Conservation (phyloP, 1,284 basidiomycete genomes). For the Rhizoctonia solani region DNA sequence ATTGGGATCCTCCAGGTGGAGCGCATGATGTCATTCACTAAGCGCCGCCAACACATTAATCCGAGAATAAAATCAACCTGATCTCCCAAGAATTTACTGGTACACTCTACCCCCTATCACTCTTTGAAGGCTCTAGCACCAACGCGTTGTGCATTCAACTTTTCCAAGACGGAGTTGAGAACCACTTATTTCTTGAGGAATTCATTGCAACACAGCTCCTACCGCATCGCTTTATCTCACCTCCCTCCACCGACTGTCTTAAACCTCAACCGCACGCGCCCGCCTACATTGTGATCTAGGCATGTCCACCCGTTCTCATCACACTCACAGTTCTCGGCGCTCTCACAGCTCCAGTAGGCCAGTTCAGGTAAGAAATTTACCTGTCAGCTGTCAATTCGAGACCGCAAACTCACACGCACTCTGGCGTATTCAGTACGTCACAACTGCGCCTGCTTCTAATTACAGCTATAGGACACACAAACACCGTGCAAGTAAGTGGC, state of each 20-base stretch:
- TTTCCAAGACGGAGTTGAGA: too few relatives aligned
- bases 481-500: conserved; percentile 20
- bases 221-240: conserved; percentile 5
- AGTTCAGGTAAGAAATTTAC: conserved; percentile 7
- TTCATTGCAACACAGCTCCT: neutral
- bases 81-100: too few relatives aligned
- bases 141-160: too few relatives aligned
- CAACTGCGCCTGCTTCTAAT: conserved; percentile 19
- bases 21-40: neutral
- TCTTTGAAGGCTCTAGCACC: too few relatives aligned
- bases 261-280: neutral
- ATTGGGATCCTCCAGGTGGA: neutral
- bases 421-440: conserved; percentile 19
- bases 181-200: neutral
- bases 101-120: too few relatives aligned
- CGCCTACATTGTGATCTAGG: neutral
- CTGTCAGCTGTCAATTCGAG: neutral
- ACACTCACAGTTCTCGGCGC: conserved; percentile 21
- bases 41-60: neutral
- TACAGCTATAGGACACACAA: conserved; percentile 16
- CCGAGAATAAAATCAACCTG: neutral
- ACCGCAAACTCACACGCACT: neutral
- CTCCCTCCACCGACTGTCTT: conserved; percentile 6
- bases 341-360: conserved; percentile 31
- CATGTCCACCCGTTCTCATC: conserved; percentile 26